Conservation (phyloP, 495 filamentous ascomycete species). For the Apiosordaria backusii region DNA sequence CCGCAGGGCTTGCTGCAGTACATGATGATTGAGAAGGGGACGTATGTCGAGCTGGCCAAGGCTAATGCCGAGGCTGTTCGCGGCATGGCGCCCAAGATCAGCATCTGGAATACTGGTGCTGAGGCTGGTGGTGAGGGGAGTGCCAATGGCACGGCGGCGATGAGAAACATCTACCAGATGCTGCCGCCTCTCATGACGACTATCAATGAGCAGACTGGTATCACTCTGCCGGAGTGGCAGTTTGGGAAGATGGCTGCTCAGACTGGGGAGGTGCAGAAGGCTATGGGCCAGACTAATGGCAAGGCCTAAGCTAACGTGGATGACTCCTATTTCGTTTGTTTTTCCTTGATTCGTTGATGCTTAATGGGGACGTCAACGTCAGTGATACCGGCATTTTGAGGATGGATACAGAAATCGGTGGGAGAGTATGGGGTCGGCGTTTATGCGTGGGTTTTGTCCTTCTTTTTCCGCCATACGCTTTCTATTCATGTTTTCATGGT, state of each 20-base stretch:
- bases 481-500: background rate
- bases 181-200: constrained; percentile 75
- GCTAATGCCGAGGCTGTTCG: constrained; percentile 68
- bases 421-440: background rate
- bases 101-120: constrained; percentile 75
- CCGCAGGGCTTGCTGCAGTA: constrained; percentile 71
- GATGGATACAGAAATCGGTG: background rate
- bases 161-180: constrained; percentile 65
- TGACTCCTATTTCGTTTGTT: background rate
- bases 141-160: constrained; percentile 35
- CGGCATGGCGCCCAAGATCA: constrained; percentile 82
- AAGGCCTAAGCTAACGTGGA: constrained; percentile 9
- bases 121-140: constrained; percentile 34
- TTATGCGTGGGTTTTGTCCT: background rate
- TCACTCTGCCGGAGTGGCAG: constrained; percentile 69
- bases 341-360: background rate
- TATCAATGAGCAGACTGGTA: constrained; percentile 81
- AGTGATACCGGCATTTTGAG: background rate
- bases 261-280: constrained; percentile 27
- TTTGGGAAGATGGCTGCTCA: constrained; percentile 45
- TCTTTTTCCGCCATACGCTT: background rate
- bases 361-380: background rate
- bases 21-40: constrained; percentile 71
- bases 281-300: constrained; percentile 14
- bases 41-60: constrained; percentile 61